Evolutionary conservation across 192 early-diverging fungal species (phyloP), one percentile per base, ranked within the genome.

Genomic region (Allomyces arbusculus): DNA sequence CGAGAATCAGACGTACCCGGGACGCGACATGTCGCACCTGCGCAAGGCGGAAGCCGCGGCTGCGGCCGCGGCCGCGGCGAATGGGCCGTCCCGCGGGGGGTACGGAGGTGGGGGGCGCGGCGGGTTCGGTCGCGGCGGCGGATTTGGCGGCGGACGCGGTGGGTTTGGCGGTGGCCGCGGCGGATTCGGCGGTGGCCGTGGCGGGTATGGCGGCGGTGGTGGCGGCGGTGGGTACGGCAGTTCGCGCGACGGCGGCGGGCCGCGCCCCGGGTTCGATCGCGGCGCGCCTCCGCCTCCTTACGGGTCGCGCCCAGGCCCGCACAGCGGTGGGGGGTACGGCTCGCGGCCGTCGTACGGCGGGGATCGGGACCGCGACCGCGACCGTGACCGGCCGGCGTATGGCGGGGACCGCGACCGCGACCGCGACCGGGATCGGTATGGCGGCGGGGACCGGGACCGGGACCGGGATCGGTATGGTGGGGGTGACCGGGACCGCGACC

Each of bases 1-100:
- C 63, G 72, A 80, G 63, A 78, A 81, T 64, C 72, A 77, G 33
- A 65, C 72, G 62, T 74, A 81, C 33, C 75, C 74, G 67, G 80
- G 80, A 65, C 64, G 83, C 43, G 80, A 82, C 62, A 62, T 65
- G 62, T 58, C 62, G 65, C 67, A 28, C 43, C 10, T 66, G 77
- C 58, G 71, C 64, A 24, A 61, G 64, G 66, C 22, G 12, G 24
- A 63, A 67, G 61, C 26, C 64, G 64, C 64, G 33, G 65, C 24
- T 69, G 69, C 24, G 26, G 65, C 16, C 67, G 72, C 22, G 63
- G 70, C 43, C n/a, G 55, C 44, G 70, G 58, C 23, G 65, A 55
- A n/a, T 50, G 58, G 23, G 33, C 33, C 33, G 7, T 7, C 4
- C 7, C 33, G 33, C 0, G 33, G 33, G 3, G 33, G 33, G 33